phyloP scores from a whole-genome alignment of 257 asterid species.

The Fraxinus americana region DNA sequence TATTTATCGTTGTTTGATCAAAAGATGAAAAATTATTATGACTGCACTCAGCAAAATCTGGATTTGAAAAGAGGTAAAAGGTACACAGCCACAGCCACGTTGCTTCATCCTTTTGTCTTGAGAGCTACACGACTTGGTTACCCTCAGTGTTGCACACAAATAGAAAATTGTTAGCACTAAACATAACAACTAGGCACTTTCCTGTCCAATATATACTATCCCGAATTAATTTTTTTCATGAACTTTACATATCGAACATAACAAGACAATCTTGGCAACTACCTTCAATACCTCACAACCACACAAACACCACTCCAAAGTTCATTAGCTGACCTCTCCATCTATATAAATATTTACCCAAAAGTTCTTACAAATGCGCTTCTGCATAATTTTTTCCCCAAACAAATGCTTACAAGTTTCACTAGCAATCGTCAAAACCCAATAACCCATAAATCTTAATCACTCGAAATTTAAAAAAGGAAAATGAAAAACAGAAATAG shows the following conservation, averaged over 20 bases:
- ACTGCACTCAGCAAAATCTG: neutral
- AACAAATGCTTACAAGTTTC: neutral
- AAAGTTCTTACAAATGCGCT: constrained; percentile 5
- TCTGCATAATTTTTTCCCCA: no score
- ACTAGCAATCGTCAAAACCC: neutral
- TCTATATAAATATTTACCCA: constrained; percentile 11
- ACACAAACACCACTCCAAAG: constrained; percentile 1
- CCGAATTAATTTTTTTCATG: constrained; percentile 1
- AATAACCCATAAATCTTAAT: neutral
- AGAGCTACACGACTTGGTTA: neutral
- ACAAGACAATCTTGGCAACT: neutral
- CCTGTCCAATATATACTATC: neutral
- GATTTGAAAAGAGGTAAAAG: neutral
- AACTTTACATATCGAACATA: neutral
- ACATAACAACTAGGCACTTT: neutral
- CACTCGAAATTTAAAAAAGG: neutral
- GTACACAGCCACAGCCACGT: neutral
- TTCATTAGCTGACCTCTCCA: neutral
- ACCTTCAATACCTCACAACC: neutral
- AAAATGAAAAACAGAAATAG: neutral
- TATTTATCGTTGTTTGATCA: neutral
- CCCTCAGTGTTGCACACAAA: no score
- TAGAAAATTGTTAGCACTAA: no score
- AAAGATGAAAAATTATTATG: neutral
- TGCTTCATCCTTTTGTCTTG: neutral